A percentile compares a stretch with the other conserved stretches of the same genome.
Evolutionary conservation across 768 basidiomycete genomes (phyloP).

Genomic region (Hysterangium stoloniferum): DNA sequence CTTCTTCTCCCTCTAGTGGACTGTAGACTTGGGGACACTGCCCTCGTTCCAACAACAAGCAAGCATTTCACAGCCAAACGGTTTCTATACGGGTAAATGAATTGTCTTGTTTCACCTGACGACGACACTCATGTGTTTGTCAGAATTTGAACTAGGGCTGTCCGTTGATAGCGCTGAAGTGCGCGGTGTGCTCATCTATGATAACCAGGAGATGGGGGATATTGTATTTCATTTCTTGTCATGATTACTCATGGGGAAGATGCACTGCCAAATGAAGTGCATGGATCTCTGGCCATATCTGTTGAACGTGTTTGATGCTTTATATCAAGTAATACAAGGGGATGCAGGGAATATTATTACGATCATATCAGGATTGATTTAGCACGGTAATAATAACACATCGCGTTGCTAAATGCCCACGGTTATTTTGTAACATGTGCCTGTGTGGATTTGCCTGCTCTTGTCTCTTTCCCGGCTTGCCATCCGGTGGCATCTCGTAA

Average conservation of each 20-base stretch:
- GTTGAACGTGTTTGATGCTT: too few species aligned
- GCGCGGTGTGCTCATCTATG: conserved; percentile 68
- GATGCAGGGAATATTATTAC: background rate
- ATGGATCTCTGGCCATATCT: too few species aligned
- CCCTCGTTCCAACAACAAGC: conserved; percentile 75
- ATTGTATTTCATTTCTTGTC: conserved; percentile 50
- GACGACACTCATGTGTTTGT: background rate
- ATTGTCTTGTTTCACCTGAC: background rate
- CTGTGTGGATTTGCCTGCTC: background rate
- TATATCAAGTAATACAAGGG: too few species aligned
- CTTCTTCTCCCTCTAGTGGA: conserved; percentile 42
- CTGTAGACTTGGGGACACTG: conserved; percentile 69
- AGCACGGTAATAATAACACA: too few species aligned
- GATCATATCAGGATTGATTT: background rate
- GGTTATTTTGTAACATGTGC: background rate
- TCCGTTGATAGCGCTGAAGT: conserved; percentile 85
- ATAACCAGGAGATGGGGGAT: conserved; percentile 75
- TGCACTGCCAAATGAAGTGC: too few species aligned
- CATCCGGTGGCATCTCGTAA: background rate
- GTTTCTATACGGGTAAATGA: conserved; percentile 83
- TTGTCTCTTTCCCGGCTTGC: background rate
- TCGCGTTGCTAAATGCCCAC: background rate
- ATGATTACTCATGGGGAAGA: background rate
- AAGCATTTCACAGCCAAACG: conserved; percentile 41
- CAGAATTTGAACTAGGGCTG: conserved; percentile 79